These are phyloP conservation scores for Knoxdaviesia capensis DNA, from an alignment of 2,329 filamentous ascomycete genomes.

Conservation along the genomic window DNA sequence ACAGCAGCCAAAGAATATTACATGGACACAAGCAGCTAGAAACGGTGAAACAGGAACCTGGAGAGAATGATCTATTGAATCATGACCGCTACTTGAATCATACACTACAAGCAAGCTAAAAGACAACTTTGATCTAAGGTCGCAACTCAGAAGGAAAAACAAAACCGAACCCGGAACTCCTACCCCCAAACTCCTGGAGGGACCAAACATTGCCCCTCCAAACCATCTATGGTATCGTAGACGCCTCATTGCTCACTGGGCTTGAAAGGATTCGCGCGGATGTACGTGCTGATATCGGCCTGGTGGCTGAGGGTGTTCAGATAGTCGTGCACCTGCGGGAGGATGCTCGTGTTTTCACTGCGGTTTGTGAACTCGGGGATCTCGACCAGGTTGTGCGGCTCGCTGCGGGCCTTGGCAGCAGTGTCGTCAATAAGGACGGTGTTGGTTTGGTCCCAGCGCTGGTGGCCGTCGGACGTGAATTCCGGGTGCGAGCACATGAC, in stretches of 20 bases:
- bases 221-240: too few species aligned
- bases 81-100: background rate
- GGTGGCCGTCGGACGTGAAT: slow-evolving; percentile 11
- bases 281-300: slow-evolving; percentile 41
- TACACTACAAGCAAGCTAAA: background rate
- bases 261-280: slow-evolving; percentile 29
- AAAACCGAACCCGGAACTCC: too few species aligned
- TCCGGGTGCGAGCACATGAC: slow-evolving; percentile 25
- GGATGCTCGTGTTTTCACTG: slow-evolving; percentile 20
- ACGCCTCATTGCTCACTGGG: slow-evolving; percentile 9
- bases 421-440: slow-evolving; percentile 84
- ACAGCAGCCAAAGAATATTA: too few species aligned
- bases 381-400: slow-evolving; percentile 66
- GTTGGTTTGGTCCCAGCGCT: slow-evolving; percentile 58
- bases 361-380: slow-evolving; percentile 54
- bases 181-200: too few species aligned
- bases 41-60: too few species aligned
- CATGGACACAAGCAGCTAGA: too few species aligned
- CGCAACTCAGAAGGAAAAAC: too few species aligned
- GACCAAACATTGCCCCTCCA: too few species aligned
- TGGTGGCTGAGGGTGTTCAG: slow-evolving; percentile 32
- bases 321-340: slow-evolving; percentile 41
- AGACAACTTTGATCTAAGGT: slow-evolving; percentile 1
- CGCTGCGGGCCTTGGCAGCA: slow-evolving; percentile 54
- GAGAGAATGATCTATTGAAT: too few species aligned